phyloP scores from a whole-genome alignment of 257 asterid genomes.

The Ballota nigra region DNA sequence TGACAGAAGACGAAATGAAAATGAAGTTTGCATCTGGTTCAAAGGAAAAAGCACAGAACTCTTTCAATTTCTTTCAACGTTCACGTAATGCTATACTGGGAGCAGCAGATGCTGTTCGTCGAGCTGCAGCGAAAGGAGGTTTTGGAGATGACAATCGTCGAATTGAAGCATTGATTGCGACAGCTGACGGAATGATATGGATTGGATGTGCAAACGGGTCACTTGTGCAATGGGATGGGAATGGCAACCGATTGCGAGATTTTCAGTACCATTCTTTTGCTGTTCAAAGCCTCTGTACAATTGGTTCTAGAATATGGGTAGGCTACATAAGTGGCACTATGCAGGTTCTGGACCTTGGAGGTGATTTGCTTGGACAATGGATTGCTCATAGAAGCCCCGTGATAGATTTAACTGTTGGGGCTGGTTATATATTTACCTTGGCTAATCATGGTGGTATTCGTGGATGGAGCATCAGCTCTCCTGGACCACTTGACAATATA shows the following conservation, averaged over 20 bases:
- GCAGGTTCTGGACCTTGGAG: conserved; percentile 85
- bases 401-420: conserved; percentile 68
- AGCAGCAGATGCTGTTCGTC: conserved; percentile 98
- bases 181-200: conserved; percentile 87
- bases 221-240: conserved; percentile 90
- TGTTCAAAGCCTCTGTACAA: conserved; percentile 68
- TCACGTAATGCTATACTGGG: conserved; percentile 93
- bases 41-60: conserved; percentile 69
- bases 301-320: conserved; percentile 84
- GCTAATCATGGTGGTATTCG: conserved; percentile 99
- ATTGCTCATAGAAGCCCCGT: conserved; percentile 79
- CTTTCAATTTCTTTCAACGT: conserved; percentile 87
- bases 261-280: conserved; percentile 64
- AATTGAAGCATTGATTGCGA: conserved; percentile 68
- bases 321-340: conserved; percentile 80
- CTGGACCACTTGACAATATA: conserved; percentile 74
- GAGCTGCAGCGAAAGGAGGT: conserved; percentile 84
- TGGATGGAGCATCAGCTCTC: conserved; percentile 90
- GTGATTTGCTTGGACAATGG: conserved; percentile 84
- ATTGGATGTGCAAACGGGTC: conserved; percentile 85
- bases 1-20: conserved; percentile 70
- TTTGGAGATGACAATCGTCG: conserved; percentile 82
- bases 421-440: conserved; percentile 64
- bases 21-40: conserved; percentile 45
- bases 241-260: conserved; percentile 77